A percentile compares a stretch with the other conserved stretches of the same genome.
Evolutionary conservation across 2,329 filamentous ascomycete genomes (phyloP).

Genomic region (Phyllosticta paracitricarpa): DNA sequence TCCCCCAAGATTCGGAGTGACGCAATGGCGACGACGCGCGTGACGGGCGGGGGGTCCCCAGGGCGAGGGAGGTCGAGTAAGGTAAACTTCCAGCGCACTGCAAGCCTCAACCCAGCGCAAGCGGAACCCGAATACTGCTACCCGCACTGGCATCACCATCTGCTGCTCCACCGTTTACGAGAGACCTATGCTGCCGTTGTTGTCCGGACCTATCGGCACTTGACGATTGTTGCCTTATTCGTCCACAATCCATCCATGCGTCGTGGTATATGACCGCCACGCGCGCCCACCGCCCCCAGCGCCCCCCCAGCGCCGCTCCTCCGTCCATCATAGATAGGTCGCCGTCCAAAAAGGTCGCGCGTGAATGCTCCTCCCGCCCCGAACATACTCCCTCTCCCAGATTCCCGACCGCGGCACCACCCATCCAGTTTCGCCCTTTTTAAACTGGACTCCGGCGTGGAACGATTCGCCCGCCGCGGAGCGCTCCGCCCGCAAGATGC

Average conservation of each 20-base stretch:
- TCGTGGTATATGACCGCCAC: conserved; percentile 3
- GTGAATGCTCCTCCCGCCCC: conserved; percentile 32
- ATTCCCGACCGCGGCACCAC: conserved; percentile 23
- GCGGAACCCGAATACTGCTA: not conserved
- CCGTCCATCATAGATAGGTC: not conserved
- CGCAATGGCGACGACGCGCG: not conserved
- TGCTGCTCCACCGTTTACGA: not conserved
- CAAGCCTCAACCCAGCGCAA: not conserved
- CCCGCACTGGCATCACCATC: not conserved
- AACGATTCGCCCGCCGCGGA: conserved; percentile 24
- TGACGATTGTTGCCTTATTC: not conserved
- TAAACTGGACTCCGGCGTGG: conserved; percentile 22
- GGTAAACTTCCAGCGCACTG: not conserved
- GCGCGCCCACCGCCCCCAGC: conserved; percentile 1
- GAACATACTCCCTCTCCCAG: conserved; percentile 29
- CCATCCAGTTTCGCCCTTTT: conserved; percentile 23
- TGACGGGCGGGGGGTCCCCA: not conserved
- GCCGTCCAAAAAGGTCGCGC: not conserved
- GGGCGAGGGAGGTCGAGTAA: not conserved
- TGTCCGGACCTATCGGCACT: not conserved
- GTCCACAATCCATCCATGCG: not conserved
- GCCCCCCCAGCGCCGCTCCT: conserved; percentile 6
- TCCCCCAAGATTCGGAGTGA: not conserved
- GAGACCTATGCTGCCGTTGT: not conserved
- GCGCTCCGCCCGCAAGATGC: conserved; percentile 47